These are phyloP conservation scores for Prunus mongolica DNA, from an alignment of 306 rosid genomes.

Conservation along the genomic window DNA sequence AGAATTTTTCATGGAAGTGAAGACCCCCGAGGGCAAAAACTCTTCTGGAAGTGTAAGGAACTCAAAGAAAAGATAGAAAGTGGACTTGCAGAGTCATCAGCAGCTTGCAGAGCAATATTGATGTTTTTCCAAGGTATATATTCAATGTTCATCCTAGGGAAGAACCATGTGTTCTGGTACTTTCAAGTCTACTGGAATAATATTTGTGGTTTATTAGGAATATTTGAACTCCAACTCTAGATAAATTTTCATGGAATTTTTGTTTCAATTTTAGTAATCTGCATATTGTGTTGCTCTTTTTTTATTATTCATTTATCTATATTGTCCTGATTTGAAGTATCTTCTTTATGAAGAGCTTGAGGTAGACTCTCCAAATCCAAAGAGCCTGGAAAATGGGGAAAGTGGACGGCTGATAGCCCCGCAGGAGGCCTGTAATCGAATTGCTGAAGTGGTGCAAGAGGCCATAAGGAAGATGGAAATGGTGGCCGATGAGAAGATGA, in stretches of 20 bases:
- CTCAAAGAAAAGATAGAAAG: conserved; percentile 70
- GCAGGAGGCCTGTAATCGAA: conserved; percentile 91
- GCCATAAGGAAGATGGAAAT: conserved; percentile 94
- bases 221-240: background rate
- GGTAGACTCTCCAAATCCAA: conserved; percentile 63
- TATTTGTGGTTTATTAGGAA: background rate
- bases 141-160: background rate
- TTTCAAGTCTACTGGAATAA: background rate
- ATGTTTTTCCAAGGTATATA: conserved; percentile 77
- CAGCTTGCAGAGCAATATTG: conserved; percentile 76
- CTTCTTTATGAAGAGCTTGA: conserved; percentile 74
- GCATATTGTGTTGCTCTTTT: background rate
- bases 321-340: conserved; percentile 2
- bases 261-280: background rate
- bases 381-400: conserved; percentile 77
- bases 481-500: conserved; percentile 98
- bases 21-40: conserved; percentile 81
- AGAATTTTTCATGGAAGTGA: conserved; percentile 89
- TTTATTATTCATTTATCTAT: background rate
- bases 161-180: background rate
- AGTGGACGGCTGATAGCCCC: conserved; percentile 85
- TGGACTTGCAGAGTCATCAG: conserved; percentile 58
- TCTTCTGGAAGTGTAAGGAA: conserved; percentile 78
- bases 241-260: background rate
- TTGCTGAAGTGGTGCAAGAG: conserved; percentile 94